Conservation (phyloP, 2,329 filamentous ascomycete genomes). For the Raffaelea ambrosiae region DNA sequence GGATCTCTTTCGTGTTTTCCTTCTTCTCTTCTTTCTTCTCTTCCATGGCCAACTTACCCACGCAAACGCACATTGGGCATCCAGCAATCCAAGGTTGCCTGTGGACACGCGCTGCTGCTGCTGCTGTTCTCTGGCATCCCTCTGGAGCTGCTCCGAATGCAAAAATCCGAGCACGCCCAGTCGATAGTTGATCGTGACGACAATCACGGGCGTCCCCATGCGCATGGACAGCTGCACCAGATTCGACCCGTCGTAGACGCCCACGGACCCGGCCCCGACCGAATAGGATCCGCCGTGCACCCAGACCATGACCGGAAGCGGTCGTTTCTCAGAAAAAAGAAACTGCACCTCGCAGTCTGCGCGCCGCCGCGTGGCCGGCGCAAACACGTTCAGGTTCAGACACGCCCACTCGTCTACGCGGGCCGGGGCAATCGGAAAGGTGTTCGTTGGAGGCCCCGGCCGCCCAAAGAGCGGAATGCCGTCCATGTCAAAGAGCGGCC, state of each 20-base stretch:
- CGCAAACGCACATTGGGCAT: too few relatives aligned
- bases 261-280: slow-evolving; percentile 2
- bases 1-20: too few relatives aligned
- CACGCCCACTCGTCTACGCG: slow-evolving; percentile 2
- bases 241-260: slow-evolving; percentile 1
- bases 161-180: slow-evolving; percentile 4
- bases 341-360: neutral
- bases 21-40: too few relatives aligned
- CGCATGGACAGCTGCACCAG: neutral
- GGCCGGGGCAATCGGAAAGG: neutral
- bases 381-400: slow-evolving; percentile 6
- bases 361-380: neutral
- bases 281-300: slow-evolving; percentile 3
- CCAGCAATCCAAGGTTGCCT: too few relatives aligned
- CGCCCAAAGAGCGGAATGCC: slow-evolving; percentile 4
- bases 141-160: neutral
- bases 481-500: slow-evolving; percentile 2
- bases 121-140: too few relatives aligned
- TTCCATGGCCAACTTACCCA: too few relatives aligned
- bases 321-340: too few relatives aligned
- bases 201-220: neutral
- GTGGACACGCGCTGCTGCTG: too few relatives aligned
- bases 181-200: slow-evolving; percentile 6
- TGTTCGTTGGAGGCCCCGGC: neutral
- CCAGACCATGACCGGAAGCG: slow-evolving; percentile 2